Base-by-base conservation (phyloP, 108 stramenopile genomes). In the Conticribra guillardii region DNA sequence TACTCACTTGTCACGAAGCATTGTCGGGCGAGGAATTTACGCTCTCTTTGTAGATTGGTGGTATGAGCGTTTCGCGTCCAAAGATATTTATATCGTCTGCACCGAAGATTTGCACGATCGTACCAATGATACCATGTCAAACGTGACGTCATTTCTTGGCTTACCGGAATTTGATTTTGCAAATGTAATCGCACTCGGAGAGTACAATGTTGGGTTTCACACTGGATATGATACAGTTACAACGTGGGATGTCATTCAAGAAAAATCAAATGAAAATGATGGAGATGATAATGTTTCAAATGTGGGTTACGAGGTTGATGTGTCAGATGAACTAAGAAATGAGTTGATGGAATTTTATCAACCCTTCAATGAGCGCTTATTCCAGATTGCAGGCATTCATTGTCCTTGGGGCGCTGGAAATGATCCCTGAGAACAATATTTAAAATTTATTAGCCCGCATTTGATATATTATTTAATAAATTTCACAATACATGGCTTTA, bases 161-260 rank as follows among this genome's bases (percentile, higher is more conserved):
- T 60, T 94, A 18, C 92, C 92, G 4, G 44, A 60, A 1, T 89
- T 77, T 64, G 75, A 89, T 59, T 94, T 88, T 71, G 58, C 74
- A 19, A 68, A 68, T 21, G 73, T 87, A 1, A 68, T 87, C 2
- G 61, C 19, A 17, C 66, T 76, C 44, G 92, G 92, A 0, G 73
- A 79, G 28, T 94, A 87, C 82, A 94, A 94, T 67, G 92, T 91
- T 4, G 92, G 87, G 9, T 87, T 87, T 28, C 80, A 94, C 73
- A 54, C 76, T 33, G 92, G 92, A 1, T 91, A 94, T 60, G 92
- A 94, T 61, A 87, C 74, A 51, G 69, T 78, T 9, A 87, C 89
- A 2, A 22, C 50, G 11, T 64, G 82, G 23, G 66, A 67, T 28
- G 54, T 27, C 14, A 55, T 67, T 67, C 26, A 65, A 54, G 66